Percentiles rank a stretch among this genome's conserved stretches.
phyloP scores from a whole-genome alignment of 257 asterid genomes.

The Gentiana straminea region DNA sequence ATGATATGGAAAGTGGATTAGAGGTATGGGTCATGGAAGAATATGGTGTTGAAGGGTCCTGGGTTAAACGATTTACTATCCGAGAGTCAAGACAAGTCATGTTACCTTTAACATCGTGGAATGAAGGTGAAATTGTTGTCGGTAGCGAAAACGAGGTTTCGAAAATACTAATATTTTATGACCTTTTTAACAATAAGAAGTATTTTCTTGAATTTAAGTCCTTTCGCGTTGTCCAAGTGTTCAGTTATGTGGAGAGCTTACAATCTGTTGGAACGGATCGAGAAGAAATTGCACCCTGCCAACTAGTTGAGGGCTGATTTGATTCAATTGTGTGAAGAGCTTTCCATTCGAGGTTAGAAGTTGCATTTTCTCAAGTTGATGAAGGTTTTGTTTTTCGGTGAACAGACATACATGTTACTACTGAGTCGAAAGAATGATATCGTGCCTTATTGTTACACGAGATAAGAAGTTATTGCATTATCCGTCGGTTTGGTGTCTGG shows the following conservation, averaged over 20 bases:
- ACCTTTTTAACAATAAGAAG: not conserved
- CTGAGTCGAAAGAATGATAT: too few species aligned
- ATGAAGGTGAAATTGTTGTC: not conserved
- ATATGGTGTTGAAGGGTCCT: not conserved
- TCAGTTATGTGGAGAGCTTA: slow-evolving; percentile 4
- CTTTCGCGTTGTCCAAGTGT: not conserved
- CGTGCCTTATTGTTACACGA: too few species aligned
- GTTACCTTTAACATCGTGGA: not conserved
- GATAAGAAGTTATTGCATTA: too few species aligned
- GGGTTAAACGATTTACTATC: not conserved
- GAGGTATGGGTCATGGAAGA: slow-evolving; percentile 1
- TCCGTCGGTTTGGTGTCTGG: too few species aligned
- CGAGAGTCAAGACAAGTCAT: not conserved
- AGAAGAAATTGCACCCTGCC: too few species aligned
- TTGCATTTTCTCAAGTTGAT: too few species aligned
- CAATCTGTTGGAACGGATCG: not conserved
- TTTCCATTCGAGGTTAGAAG: too few species aligned
- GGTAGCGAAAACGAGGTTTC: not conserved
- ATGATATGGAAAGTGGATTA: too few species aligned
- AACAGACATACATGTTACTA: too few species aligned
- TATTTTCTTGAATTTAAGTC: not conserved
- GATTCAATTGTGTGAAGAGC: too few species aligned
- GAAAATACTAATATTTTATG: not conserved
- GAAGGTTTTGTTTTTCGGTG: too few species aligned
- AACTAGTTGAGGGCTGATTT: too few species aligned